Percentiles rank a stretch among this genome's conserved stretches.
phyloP scores from a whole-genome alignment of 352 stramenopile genomes.

The Phytophthora citrophthora region DNA sequence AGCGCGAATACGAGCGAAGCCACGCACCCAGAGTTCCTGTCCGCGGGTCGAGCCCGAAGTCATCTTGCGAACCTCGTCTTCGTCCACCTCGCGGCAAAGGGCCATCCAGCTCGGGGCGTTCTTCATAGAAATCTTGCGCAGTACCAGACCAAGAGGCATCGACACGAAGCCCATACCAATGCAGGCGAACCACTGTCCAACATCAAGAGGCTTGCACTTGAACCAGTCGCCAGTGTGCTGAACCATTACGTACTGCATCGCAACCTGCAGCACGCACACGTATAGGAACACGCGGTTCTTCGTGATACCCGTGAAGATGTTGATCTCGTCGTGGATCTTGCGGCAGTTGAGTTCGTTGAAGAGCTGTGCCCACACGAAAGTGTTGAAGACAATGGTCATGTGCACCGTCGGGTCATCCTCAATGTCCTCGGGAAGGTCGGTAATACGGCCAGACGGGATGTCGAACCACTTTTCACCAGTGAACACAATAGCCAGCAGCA shows the following conservation, averaged over 20 bases:
- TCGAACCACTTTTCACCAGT: slow-evolving; percentile 58
- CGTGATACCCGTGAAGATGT: slow-evolving; percentile 93
- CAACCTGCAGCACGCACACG: slow-evolving; percentile 90
- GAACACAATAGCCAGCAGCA: slow-evolving; percentile 90
- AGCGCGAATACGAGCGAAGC: slow-evolving; percentile 56
- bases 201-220: slow-evolving; percentile 55
- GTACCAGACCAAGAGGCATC: slow-evolving; percentile 53
- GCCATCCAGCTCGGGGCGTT: slow-evolving; percentile 69
- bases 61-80: slow-evolving; percentile 40
- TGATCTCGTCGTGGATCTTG: slow-evolving; percentile 94
- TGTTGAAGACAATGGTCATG: slow-evolving; percentile 97
- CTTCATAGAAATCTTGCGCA: slow-evolving; percentile 63
- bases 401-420: slow-evolving; percentile 79
- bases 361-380: slow-evolving; percentile 96
- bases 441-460: slow-evolving; percentile 45
- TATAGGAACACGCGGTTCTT: slow-evolving; percentile 93
- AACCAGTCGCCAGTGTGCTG: slow-evolving; percentile 89
- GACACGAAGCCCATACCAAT: slow-evolving; percentile 59
- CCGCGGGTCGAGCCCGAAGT: slow-evolving; percentile 33
- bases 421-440: slow-evolving; percentile 54
- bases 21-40: slow-evolving; percentile 64
- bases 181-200: slow-evolving; percentile 61
- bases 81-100: slow-evolving; percentile 47
- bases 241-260: slow-evolving; percentile 95
- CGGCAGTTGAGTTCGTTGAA: slow-evolving; percentile 84